Base-by-base conservation (phyloP, 164 flowering plant genomes). In the Macadamia tetraphylla region DNA sequence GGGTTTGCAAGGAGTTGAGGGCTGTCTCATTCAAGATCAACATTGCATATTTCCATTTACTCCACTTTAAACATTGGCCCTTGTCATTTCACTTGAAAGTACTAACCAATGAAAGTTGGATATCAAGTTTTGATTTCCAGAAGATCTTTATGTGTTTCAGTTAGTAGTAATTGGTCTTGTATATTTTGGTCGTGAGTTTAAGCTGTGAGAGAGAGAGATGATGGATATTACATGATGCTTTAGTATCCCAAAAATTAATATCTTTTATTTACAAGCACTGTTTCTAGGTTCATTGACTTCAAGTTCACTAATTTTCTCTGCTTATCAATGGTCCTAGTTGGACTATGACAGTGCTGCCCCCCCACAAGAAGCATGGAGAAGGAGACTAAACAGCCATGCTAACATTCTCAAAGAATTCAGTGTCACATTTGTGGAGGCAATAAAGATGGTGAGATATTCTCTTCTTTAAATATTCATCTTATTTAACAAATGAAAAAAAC, bases 311-410 rank as follows among this genome's bases (percentile, higher is more conserved):
- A 64, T 66, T 18, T 63, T n/a, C 14, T 62, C 55, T 49, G 10
- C 1, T 67, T 15, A 32, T 61, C 6, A 63, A 9, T 74, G 70
- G 58, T 52, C 78, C 72, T 73, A 92, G 98, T 75, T 94, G 75
- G 97, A 92, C 74, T 84, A 71, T 69, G 99, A 95, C 75, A 87
- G 96, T 83, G 96, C 97, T 71, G 87, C 92, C 58, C 99, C 99
- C 49, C 99, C 98, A 18, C 65, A 76, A 70, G 91, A 92, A 14
- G 99, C 99, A 9, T 92, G 98, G 99, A 88, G 99, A 71, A 82
- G 98, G 78, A 86, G 83, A 74, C 76, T 95, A 71, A 85, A 95
- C 77, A 87, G 96, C 83, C 96, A 91, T 83, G 98, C 99, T 48
- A 89, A 90, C 70, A 64, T 77, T 68, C 85, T 95, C 14, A 92